These are phyloP conservation scores for Recurvomyces mirabilis DNA, from an alignment of 495 filamentous ascomycete genomes.

Conservation along the genomic window DNA sequence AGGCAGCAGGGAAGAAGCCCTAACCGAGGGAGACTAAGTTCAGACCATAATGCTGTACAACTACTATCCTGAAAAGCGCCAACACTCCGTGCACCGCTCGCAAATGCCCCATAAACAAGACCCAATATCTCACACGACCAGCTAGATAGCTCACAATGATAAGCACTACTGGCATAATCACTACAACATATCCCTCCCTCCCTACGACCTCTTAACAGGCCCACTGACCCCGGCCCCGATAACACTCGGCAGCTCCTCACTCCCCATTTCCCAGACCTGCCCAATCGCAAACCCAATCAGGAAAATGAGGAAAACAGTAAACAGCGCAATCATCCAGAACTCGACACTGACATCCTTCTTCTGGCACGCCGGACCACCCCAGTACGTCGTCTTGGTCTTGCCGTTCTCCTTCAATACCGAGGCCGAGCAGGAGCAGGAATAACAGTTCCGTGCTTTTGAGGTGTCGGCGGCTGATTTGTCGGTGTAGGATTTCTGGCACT, in stretches of 20 bases:
- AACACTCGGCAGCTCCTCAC: conserved; percentile 70
- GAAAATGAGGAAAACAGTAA: conserved; percentile 52
- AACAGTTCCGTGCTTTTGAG: conserved; percentile 44
- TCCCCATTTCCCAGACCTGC: conserved; percentile 66
- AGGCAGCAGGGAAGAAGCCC: conserved; percentile 20
- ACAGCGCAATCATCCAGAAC: conserved; percentile 72
- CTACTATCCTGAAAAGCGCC: too few species aligned
- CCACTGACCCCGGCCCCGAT: conserved; percentile 73
- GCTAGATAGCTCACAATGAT: too few species aligned
- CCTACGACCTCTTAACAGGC: conserved; percentile 35
- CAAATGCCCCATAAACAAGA: too few species aligned
- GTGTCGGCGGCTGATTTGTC: conserved; percentile 10
- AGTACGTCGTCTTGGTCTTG: conserved; percentile 43
- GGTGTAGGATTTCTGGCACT: conserved; percentile 50
- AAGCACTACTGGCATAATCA: too few species aligned
- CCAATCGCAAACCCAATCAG: conserved; percentile 56
- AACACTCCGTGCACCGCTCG: too few species aligned
- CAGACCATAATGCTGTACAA: too few species aligned
- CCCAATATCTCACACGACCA: too few species aligned
- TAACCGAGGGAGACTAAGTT: too few species aligned
- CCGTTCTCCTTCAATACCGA: conserved; percentile 36
- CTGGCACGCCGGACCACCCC: conserved; percentile 79
- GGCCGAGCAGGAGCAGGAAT: conserved; percentile 56
- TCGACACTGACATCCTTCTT: conserved; percentile 80
- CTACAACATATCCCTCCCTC: not conserved